Conservation (phyloP, 768 basidiomycete genomes). For the Pulveroboletus sp. region DNA sequence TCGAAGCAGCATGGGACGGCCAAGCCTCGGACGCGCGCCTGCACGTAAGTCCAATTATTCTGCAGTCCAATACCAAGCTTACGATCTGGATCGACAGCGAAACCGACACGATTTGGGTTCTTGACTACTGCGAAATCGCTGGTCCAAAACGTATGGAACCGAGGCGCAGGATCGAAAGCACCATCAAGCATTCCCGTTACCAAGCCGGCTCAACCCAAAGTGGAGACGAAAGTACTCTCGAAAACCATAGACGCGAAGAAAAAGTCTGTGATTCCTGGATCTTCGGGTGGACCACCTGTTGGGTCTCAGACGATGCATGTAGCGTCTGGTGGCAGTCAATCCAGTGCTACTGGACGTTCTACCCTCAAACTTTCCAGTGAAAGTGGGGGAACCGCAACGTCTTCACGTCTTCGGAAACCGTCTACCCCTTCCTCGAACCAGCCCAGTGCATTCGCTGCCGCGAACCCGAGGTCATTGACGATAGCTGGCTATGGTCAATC, state of each 20-base stretch:
- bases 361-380: slow-evolving; percentile 13
- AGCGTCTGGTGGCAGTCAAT: slow-evolving; percentile 16
- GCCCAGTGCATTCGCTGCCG: slow-evolving; percentile 10
- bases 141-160: slow-evolving; percentile 72
- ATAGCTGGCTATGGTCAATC: slow-evolving; percentile 16
- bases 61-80: slow-evolving; percentile 1
- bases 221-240: slow-evolving; percentile 10
- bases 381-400: slow-evolving; percentile 1
- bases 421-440: slow-evolving; percentile 17
- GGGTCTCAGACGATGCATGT: slow-evolving; percentile 16
- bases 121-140: slow-evolving; percentile 66
- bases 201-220: slow-evolving; percentile 21
- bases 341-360: slow-evolving; percentile 7
- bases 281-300: slow-evolving; percentile 20
- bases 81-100: slow-evolving; percentile 27
- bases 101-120: slow-evolving; percentile 64
- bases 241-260: slow-evolving; percentile 22
- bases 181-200: slow-evolving; percentile 25
- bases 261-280: slow-evolving; percentile 14
- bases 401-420: slow-evolving; percentile 19
- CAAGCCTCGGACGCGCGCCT: slow-evolving; percentile 40
- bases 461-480: slow-evolving; percentile 13
- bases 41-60: slow-evolving; percentile 35
- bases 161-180: slow-evolving; percentile 39
- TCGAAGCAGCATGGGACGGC: slow-evolving; percentile 61